A percentile compares a stretch with the other conserved stretches of the same genome.
Conservation (phyloP, 352 stramenopile species). For the Phytophthora multivora region DNA sequence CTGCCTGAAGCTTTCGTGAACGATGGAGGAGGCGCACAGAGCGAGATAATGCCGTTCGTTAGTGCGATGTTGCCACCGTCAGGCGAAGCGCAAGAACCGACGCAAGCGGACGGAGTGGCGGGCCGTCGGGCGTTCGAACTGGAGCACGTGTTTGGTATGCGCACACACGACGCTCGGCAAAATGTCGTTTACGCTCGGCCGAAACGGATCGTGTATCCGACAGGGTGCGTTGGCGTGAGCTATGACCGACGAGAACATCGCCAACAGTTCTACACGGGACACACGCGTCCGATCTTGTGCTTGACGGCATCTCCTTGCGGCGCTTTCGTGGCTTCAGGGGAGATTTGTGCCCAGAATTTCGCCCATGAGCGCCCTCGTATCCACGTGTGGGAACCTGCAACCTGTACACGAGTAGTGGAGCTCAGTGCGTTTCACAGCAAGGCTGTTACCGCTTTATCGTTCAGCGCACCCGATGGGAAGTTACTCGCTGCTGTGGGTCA, state of each 20-base stretch:
- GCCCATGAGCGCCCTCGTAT: constrained; percentile 63
- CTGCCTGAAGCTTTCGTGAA: constrained; percentile 66
- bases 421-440: constrained; percentile 72
- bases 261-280: constrained; percentile 69
- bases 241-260: constrained; percentile 77
- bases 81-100: constrained; percentile 38
- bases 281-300: constrained; percentile 65
- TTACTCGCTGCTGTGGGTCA: constrained; percentile 70
- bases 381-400: constrained; percentile 77
- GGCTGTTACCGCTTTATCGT: constrained; percentile 69
- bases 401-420: constrained; percentile 49
- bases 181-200: constrained; percentile 65
- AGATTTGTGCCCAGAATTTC: constrained; percentile 67
- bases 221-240: constrained; percentile 62
- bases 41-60: constrained; percentile 71
- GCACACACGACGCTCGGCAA: constrained; percentile 61
- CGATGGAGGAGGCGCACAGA: constrained; percentile 31
- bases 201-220: constrained; percentile 70
- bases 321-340: constrained; percentile 67
- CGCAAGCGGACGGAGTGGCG: constrained; percentile 41
- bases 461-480: constrained; percentile 45
- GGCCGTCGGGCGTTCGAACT: constrained; percentile 50
- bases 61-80: constrained; percentile 67
- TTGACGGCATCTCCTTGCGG: constrained; percentile 53
- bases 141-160: constrained; percentile 72